A percentile compares a stretch with the other conserved stretches of the same genome.
phyloP scores from a whole-genome alignment of 768 basidiomycete species.

The Kwoniella mangroviensis region DNA sequence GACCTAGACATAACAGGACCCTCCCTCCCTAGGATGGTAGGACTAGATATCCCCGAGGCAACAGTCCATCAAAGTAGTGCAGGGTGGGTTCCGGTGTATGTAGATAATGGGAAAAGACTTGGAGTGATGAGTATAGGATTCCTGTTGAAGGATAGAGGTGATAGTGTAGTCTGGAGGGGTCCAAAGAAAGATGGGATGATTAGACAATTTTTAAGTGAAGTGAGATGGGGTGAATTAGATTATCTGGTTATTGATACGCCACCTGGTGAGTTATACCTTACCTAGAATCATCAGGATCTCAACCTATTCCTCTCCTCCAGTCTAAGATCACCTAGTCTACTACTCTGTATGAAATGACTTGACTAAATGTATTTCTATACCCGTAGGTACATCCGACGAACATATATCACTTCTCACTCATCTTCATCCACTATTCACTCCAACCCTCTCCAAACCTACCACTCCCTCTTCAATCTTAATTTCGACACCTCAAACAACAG shows the following conservation, averaged over 20 bases:
- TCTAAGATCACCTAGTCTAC: too few relatives aligned
- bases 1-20: slow-evolving; percentile 94
- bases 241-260: slow-evolving; percentile 96
- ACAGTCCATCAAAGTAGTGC: slow-evolving; percentile 90
- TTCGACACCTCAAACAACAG: slow-evolving; percentile 96
- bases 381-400: slow-evolving; percentile 95
- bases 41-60: slow-evolving; percentile 68
- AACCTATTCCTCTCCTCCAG: too few relatives aligned
- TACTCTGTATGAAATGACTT: not conserved
- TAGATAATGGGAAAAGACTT: slow-evolving; percentile 75
- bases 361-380: not conserved
- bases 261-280: slow-evolving; percentile 69
- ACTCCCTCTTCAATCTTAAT: slow-evolving; percentile 81
- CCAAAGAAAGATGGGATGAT: slow-evolving; percentile 99
- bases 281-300: too few relatives aligned
- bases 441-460: slow-evolving; percentile 56
- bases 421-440: slow-evolving; percentile 74
- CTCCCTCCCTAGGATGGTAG: slow-evolving; percentile 93
- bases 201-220: slow-evolving; percentile 96
- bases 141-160: slow-evolving; percentile 82
- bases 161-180: slow-evolving; percentile 96
- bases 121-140: slow-evolving; percentile 98
- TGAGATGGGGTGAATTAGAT: slow-evolving; percentile 96
- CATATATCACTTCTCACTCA: slow-evolving; percentile 95
- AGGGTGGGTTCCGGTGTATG: slow-evolving; percentile 98